These are phyloP conservation scores for Solioccasus polychromus DNA, from an alignment of 768 basidiomycete genomes.

Conservation along the genomic window DNA sequence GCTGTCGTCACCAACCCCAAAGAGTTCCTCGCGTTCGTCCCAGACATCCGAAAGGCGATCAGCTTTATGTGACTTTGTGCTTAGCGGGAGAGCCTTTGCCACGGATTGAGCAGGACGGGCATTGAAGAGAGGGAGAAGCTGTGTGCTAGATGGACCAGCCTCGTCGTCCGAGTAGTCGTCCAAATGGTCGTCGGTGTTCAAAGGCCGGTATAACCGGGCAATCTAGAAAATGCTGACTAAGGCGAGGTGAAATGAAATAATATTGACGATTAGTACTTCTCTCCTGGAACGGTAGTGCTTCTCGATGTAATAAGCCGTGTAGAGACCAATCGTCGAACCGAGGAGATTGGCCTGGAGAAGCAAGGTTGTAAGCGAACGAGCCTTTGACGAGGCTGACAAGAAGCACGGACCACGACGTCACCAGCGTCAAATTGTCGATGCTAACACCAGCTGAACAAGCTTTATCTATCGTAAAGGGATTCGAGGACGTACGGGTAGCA, in stretches of 20 bases:
- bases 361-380: conserved; percentile 6
- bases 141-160: conserved; percentile 44
- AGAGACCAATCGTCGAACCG: conserved; percentile 69
- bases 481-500: conserved; percentile 57
- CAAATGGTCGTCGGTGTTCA: conserved; percentile 49
- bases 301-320: conserved; percentile 65
- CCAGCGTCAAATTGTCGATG: conserved; percentile 70
- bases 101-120: conserved; percentile 10
- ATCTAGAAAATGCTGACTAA: conserved; percentile 45
- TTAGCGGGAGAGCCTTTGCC: conserved; percentile 20
- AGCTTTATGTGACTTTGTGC: conserved; percentile 31
- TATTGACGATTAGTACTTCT: conserved; percentile 48
- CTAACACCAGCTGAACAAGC: conserved; percentile 33
- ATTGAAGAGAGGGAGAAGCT: conserved; percentile 55
- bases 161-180: conserved; percentile 49
- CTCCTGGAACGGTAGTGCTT: conserved; percentile 73
- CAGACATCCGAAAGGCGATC: conserved; percentile 59
- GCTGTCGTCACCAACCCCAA: conserved; percentile 64
- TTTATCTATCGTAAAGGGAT: neutral
- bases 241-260: neutral
- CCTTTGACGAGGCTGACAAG: conserved; percentile 10
- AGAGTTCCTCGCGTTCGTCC: conserved; percentile 77
- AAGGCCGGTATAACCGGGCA: conserved; percentile 71
- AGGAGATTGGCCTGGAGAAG: conserved; percentile 67
- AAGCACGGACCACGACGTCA: conserved; percentile 61